phyloP scores from a whole-genome alignment of 169 alveolate species.

The Theileria orientalis region DNA sequence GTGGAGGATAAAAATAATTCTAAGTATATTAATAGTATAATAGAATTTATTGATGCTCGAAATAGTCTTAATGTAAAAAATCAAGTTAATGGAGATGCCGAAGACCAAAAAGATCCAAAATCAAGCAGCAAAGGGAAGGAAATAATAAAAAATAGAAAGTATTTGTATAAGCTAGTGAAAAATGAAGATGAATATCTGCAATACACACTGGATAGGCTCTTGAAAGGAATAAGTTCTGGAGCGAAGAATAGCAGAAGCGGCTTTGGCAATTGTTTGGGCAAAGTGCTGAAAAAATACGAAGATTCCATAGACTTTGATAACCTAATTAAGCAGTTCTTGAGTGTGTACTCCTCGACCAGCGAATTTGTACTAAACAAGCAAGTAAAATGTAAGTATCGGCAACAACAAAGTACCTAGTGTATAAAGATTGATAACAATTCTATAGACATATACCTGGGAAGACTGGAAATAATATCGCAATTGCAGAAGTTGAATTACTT shows the following conservation, averaged over 20 bases:
- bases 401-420: too few species aligned
- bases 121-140: neutral
- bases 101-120: too few species aligned
- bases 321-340: neutral
- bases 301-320: neutral
- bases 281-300: neutral
- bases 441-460: conserved; percentile 34
- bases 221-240: conserved; percentile 34
- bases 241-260: conserved; percentile 32
- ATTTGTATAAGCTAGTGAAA: conserved; percentile 24
- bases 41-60: too few species aligned
- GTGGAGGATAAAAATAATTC: neutral
- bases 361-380: conserved; percentile 1
- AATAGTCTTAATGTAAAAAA: too few species aligned
- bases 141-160: conserved; percentile 21
- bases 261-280: conserved; percentile 7
- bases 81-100: too few species aligned
- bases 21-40: too few species aligned
- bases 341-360: neutral
- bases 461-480: conserved; percentile 10
- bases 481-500: conserved; percentile 1
- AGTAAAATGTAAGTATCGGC: conserved; percentile 26
- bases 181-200: conserved; percentile 31
- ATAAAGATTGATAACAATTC: neutral
- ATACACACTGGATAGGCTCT: conserved; percentile 54